Evolutionary conservation across 306 rosid species (phyloP).

Genomic region (Glycine latifolia): DNA sequence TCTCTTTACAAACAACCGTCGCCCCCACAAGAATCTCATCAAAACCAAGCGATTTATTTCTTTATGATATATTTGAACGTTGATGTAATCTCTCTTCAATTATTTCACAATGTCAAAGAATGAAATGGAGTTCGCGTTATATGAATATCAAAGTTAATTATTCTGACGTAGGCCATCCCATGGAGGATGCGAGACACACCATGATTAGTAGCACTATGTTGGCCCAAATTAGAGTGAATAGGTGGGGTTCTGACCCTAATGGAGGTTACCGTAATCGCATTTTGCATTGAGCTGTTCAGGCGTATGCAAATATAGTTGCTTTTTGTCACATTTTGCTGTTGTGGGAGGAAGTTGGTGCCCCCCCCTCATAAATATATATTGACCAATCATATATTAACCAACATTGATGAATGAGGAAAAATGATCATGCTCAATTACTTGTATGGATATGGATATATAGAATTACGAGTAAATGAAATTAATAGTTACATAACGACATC

Average conservation of each 20-base stretch:
- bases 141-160: too few species aligned
- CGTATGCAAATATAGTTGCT: conserved; percentile 38
- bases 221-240: too few species aligned
- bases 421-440: too few species aligned
- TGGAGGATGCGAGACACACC: too few species aligned
- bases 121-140: too few species aligned
- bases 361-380: conserved; percentile 28
- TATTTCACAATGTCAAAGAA: neutral
- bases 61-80: conserved; percentile 7
- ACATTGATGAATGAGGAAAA: neutral
- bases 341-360: conserved; percentile 36
- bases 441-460: conserved; percentile 17
- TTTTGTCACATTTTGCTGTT: conserved; percentile 40
- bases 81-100: conserved; percentile 23
- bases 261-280: conserved; percentile 47
- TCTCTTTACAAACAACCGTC: conserved; percentile 21
- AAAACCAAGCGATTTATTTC: conserved; percentile 27
- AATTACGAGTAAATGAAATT: conserved; percentile 11
- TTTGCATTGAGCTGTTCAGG: conserved; percentile 46
- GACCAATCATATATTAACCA: conserved; percentile 39
- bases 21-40: conserved; percentile 41
- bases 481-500: conserved; percentile 46
- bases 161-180: too few species aligned
- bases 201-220: conserved; percentile 5
- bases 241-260: conserved; percentile 26